A percentile compares a stretch with the other conserved stretches of the same genome.
Evolutionary conservation across 116 monocot genomes (phyloP).

Genomic region (Papilionanthe hybrid): DNA sequence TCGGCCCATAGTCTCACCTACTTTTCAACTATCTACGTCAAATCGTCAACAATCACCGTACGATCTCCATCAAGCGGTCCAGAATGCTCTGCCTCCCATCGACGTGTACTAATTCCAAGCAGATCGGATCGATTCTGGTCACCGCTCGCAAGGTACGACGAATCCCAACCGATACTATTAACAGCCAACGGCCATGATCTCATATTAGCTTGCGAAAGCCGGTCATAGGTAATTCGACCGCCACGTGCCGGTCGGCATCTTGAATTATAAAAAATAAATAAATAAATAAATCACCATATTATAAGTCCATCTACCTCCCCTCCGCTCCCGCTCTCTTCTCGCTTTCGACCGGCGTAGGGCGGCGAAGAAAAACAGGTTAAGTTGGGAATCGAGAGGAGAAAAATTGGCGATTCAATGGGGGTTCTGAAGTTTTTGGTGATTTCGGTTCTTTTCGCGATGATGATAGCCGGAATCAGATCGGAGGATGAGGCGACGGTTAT

Average conservation of each 20-base stretch:
- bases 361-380: background rate
- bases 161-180: no score
- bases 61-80: no score
- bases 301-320: no score
- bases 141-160: no score
- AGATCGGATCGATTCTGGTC: no score
- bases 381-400: background rate
- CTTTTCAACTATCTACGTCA: no score
- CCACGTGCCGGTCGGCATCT: background rate
- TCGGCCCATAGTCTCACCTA: no score
- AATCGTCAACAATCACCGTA: no score
- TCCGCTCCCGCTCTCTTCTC: background rate
- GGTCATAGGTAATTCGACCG: background rate
- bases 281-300: background rate
- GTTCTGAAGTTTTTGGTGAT: constrained; percentile 16
- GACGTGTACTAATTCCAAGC: no score
- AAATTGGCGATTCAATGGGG: constrained; percentile 10
- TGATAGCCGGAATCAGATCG: constrained; percentile 8
- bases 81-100: no score
- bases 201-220: background rate
- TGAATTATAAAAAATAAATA: background rate
- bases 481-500: background rate
- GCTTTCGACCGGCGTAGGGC: background rate
- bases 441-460: constrained; percentile 10
- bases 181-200: background rate